Percentiles rank a stretch among this genome's conserved stretches.
Conservation (phyloP, 352 stramenopile species). For the Phytopythium aichiense region DNA sequence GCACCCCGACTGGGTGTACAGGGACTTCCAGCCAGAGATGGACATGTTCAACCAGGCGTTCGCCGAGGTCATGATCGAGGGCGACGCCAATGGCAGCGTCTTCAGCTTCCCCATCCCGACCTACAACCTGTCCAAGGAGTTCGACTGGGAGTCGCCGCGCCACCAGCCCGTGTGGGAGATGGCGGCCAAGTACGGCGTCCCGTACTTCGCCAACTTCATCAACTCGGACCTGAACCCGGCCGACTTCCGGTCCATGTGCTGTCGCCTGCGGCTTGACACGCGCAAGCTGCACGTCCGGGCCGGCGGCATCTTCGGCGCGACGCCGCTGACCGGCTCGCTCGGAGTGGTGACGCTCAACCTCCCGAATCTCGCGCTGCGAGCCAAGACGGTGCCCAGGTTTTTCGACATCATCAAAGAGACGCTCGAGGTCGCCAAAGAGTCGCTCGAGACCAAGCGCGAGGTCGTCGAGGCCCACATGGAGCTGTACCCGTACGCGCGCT, state of each 20-base stretch:
- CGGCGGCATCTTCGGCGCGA: constrained; percentile 24
- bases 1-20: constrained; percentile 22
- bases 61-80: constrained; percentile 27
- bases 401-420: constrained; percentile 23
- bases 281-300: constrained; percentile 24
- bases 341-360: constrained; percentile 29
- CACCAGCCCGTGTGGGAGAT: constrained; percentile 27
- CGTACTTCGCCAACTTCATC: constrained; percentile 30
- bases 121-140: constrained; percentile 26
- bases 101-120: constrained; percentile 33
- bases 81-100: constrained; percentile 25
- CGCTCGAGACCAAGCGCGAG: constrained; percentile 22
- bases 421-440: constrained; percentile 22
- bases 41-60: constrained; percentile 30
- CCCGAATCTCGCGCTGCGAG: constrained; percentile 19
- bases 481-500: constrained; percentile 26
- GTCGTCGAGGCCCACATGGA: constrained; percentile 28
- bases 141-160: constrained; percentile 22
- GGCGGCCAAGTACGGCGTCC: constrained; percentile 25
- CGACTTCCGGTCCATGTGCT: constrained; percentile 27
- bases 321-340: constrained; percentile 21
- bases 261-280: constrained; percentile 22
- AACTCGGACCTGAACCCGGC: constrained; percentile 24
- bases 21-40: constrained; percentile 25
- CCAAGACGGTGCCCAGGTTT: constrained; percentile 21